Percentiles rank a stretch among this genome's conserved stretches.
Conservation (phyloP, 768 basidiomycete species). For the Trametes punicea region DNA sequence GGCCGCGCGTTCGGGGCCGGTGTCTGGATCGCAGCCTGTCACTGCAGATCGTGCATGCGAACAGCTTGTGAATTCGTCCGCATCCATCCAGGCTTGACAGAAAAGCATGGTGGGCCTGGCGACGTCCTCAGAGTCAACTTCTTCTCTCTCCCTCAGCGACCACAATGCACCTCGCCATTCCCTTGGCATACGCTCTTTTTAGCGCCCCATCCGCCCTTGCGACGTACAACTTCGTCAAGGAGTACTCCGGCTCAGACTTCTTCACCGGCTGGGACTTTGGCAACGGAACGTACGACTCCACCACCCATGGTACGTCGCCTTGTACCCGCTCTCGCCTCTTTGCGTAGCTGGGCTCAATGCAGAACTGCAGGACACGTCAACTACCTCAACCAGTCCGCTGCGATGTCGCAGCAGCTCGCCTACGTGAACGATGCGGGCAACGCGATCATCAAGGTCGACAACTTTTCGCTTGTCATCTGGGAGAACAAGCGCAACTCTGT, state of each 20-base stretch:
- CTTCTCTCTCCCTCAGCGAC: too few relatives aligned
- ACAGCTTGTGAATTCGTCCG: too few relatives aligned
- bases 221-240: conserved; percentile 26
- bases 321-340: neutral
- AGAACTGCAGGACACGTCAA: conserved; percentile 60
- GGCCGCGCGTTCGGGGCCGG: too few relatives aligned
- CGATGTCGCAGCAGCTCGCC: conserved; percentile 47
- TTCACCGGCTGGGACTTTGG: conserved; percentile 43
- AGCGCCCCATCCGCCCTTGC: neutral
- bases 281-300: conserved; percentile 36
- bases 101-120: too few relatives aligned
- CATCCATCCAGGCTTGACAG: too few relatives aligned
- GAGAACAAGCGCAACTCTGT: conserved; percentile 60
- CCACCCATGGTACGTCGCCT: conserved; percentile 33
- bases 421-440: conserved; percentile 58
- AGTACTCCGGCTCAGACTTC: conserved; percentile 39
- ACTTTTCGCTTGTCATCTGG: conserved; percentile 50
- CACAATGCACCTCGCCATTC: conserved; percentile 4
- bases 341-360: conserved; percentile 23
- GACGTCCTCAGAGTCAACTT: too few relatives aligned
- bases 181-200: conserved; percentile 15
- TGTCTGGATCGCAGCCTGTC: too few relatives aligned
- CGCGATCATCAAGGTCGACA: conserved; percentile 74
- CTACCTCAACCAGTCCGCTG: conserved; percentile 48
- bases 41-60: too few relatives aligned